Percentiles rank a stretch among this genome's conserved stretches.
These are phyloP conservation scores for Albifimbria verrucaria DNA, from an alignment of 2,329 filamentous ascomycete genomes.

Conservation along the genomic window DNA sequence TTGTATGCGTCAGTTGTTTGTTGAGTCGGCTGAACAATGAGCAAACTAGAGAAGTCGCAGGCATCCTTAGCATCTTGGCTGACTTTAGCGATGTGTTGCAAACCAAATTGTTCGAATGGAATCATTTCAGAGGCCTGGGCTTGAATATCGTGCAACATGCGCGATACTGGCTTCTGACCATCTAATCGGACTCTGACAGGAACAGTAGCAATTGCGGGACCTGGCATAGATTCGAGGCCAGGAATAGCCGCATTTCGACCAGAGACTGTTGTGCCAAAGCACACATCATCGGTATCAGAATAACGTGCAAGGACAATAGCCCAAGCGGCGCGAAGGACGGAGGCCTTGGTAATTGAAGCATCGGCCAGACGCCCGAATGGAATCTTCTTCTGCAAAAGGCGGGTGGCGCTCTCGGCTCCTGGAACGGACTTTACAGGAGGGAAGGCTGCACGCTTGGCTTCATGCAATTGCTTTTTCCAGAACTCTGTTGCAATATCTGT, in stretches of 20 bases:
- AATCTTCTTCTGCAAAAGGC: not conserved
- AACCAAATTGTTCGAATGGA: not conserved
- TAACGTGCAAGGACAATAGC: conserved; percentile 18
- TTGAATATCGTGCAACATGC: not conserved
- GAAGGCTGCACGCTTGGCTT: not conserved
- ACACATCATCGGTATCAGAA: conserved; percentile 14
- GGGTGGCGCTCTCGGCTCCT: not conserved
- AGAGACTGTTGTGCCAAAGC: conserved; percentile 22
- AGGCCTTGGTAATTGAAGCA: conserved; percentile 12
- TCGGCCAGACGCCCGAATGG: not conserved
- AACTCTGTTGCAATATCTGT: conserved; percentile 16
- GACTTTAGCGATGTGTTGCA: not conserved
- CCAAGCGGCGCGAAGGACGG: conserved; percentile 20
- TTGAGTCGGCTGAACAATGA: conserved; percentile 1
- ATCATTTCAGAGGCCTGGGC: not conserved
- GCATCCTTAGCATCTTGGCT: not conserved
- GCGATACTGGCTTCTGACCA: not conserved
- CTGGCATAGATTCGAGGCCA: conserved; percentile 21
- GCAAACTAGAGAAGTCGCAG: not conserved
- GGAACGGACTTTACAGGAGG: not conserved
- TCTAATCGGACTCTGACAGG: conserved; percentile 12
- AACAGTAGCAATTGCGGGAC: conserved; percentile 27
- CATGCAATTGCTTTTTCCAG: conserved; percentile 37
- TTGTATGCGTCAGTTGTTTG: too few relatives aligned
- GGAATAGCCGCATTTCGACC: conserved; percentile 23